Evolutionary conservation across 106 monocot species (phyloP), one percentile per base, ranked within the genome.

Genomic region (Amphibolis antarctica): DNA sequence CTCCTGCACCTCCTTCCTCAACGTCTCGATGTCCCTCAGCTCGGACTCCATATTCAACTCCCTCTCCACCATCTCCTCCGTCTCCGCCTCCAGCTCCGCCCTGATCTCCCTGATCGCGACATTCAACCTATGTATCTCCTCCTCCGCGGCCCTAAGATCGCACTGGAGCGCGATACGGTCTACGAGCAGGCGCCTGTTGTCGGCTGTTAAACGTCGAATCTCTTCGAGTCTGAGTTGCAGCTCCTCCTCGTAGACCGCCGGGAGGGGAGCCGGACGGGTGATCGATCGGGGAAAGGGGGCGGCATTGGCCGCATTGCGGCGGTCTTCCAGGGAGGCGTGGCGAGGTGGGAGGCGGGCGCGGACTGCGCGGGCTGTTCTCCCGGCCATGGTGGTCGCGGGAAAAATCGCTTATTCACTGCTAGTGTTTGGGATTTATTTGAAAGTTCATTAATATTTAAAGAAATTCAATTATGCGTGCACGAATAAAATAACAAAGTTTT

Each of bases 181-280:
- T 18, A 59, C 69, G 1, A 14, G 14, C 10, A 69, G 46, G 23
- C 69, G 25, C 26, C 69, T 44, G 47, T 69, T 69, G 15, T 69
- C 69, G 3, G 69, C 59, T 18, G 44, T 9, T 6, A 69, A 26
- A 3, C 30, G 53, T 2, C 59, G 58, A n/a, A 69, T 69, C 48
- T 69, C 69, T 15, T 13, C 28, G 46, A 17, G 26, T 26, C 56
- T 44, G 46, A 59, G 44, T 1, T 69, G 46, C 46, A 71, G 22
- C 44, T 71, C 71, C 63, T 71, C 71, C 63, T 71, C 71, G 71
- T 71, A 71, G 1, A 54, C 36, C 12, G 49, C 50, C 10, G 71
- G 62, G 31, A 27, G 71, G 11, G 62, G 71, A 23, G 71, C 62
- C 43, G n/a, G 56, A 28, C n/a, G 46, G 47, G 18, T n/a, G 64